These are phyloP conservation scores for Trichoderma pleuroti DNA, from an alignment of 2,329 filamentous ascomycete species.

Conservation along the genomic window DNA sequence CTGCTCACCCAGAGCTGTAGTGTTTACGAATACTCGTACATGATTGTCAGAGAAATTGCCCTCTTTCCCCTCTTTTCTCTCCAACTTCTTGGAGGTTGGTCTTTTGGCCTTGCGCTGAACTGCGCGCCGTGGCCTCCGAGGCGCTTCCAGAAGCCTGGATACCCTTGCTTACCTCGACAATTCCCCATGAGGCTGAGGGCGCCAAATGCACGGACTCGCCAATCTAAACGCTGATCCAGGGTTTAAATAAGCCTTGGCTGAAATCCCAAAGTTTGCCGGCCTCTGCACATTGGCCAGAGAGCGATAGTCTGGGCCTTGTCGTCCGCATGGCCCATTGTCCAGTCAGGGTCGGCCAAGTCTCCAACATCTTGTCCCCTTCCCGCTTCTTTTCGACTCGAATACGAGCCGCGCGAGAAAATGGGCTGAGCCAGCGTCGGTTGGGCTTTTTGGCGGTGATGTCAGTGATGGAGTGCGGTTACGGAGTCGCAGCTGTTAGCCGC, in stretches of 20 bases:
- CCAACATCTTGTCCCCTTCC: neutral
- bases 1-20: neutral
- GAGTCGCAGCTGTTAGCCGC: neutral
- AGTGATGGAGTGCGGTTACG: conserved; percentile 2
- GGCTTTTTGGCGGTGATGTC: neutral
- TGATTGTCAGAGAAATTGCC: neutral
- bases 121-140: neutral
- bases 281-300: neutral
- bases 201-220: neutral
- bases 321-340: neutral
- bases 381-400: neutral
- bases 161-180: conserved; percentile 5
- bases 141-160: conserved; percentile 9
- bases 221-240: conserved; percentile 12
- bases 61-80: neutral
- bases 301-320: neutral
- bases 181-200: conserved; percentile 7
- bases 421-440: neutral
- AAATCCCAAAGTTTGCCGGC: neutral
- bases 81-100: neutral
- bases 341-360: neutral
- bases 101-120: neutral
- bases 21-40: neutral
- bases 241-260: conserved; percentile 9
- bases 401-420: conserved; percentile 1